These are phyloP conservation scores for Parasitella parasitica DNA, from an alignment of 371 early-diverging fungal genomes.

Conservation along the genomic window DNA sequence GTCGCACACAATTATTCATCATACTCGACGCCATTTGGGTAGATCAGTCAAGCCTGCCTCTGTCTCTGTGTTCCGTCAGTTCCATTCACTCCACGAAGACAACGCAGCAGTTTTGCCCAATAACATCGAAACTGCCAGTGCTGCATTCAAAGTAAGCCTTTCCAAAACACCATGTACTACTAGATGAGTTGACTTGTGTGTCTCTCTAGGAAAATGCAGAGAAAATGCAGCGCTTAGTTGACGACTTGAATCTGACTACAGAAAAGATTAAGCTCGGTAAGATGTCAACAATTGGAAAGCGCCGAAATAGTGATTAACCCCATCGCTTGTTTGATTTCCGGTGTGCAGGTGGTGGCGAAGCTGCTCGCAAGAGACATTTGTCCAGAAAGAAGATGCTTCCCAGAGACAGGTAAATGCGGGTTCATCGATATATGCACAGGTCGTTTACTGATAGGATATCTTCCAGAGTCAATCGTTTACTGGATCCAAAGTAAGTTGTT, in stretches of 20 bases:
- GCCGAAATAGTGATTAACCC: too few relatives aligned
- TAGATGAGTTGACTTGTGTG: not conserved
- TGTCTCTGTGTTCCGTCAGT: slow-evolving; percentile 9
- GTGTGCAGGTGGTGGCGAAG: slow-evolving; percentile 84
- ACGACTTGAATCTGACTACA: slow-evolving; percentile 71
- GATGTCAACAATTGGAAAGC: too few relatives aligned
- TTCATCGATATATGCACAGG: not conserved
- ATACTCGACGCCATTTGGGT: not conserved
- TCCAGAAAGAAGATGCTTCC: slow-evolving; percentile 91
- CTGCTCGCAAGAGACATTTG: slow-evolving; percentile 86
- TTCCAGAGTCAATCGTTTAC: slow-evolving; percentile 72
- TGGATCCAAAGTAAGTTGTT: slow-evolving; percentile 78
- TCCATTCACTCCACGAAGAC: slow-evolving; percentile 45
- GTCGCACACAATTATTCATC: slow-evolving; percentile 13
- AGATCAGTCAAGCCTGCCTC: slow-evolving; percentile 1
- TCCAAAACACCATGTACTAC: too few relatives aligned
- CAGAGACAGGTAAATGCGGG: slow-evolving; percentile 78
- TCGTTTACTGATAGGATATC: not conserved
- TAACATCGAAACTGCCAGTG: slow-evolving; percentile 72
- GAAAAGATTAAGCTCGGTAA: slow-evolving; percentile 79
- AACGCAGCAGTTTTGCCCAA: slow-evolving; percentile 45
- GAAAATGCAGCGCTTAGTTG: slow-evolving; percentile 76
- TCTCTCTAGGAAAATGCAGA: slow-evolving; percentile 79
- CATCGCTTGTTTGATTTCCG: not conserved
- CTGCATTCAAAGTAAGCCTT: slow-evolving; percentile 74